Percentiles rank a stretch among this genome's conserved stretches.
Conservation (phyloP, 1,139 yeast species). For the Yamadazyma mexicana region DNA sequence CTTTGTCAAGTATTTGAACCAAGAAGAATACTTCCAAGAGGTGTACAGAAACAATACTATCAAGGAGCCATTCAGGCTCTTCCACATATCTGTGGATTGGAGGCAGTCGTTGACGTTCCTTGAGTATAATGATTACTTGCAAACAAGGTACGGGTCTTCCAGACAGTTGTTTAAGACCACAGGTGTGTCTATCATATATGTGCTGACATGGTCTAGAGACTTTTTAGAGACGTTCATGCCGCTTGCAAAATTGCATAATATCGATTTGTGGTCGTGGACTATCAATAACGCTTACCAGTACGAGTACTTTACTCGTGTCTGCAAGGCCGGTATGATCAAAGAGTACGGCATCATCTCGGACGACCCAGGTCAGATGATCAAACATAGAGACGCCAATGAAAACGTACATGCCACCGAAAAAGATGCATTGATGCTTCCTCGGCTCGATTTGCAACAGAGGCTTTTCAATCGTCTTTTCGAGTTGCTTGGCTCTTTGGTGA, state of each 20-base stretch:
- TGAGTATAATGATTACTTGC: constrained; percentile 37
- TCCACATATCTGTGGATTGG: constrained; percentile 40
- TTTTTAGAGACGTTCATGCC: constrained; percentile 41
- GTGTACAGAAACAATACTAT: constrained; percentile 16
- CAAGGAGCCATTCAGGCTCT: constrained; percentile 31
- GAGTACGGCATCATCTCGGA: constrained; percentile 64
- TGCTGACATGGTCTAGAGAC: constrained; percentile 40
- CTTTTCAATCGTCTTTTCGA: no score
- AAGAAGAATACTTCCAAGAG: constrained; percentile 36
- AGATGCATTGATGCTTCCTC: no score
- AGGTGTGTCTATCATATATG: constrained; percentile 41
- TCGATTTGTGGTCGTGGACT: constrained; percentile 80
- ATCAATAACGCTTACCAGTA: constrained; percentile 57
- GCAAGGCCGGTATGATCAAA: constrained; percentile 23
- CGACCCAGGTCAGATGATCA: constrained; percentile 47
- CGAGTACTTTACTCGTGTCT: constrained; percentile 37
- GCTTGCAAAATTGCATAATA: constrained; percentile 35
- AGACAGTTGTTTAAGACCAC: constrained; percentile 31
- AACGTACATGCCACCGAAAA: no score
- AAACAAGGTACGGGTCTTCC: constrained; percentile 23
- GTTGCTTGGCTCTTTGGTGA: background rate
- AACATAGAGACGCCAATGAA: constrained; percentile 12
- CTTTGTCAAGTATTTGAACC: constrained; percentile 56
- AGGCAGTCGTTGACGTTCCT: constrained; percentile 33
- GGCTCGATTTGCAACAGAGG: background rate